These are phyloP conservation scores for Mycena sanguinolenta DNA, from an alignment of 768 basidiomycete species.

Conservation along the genomic window DNA sequence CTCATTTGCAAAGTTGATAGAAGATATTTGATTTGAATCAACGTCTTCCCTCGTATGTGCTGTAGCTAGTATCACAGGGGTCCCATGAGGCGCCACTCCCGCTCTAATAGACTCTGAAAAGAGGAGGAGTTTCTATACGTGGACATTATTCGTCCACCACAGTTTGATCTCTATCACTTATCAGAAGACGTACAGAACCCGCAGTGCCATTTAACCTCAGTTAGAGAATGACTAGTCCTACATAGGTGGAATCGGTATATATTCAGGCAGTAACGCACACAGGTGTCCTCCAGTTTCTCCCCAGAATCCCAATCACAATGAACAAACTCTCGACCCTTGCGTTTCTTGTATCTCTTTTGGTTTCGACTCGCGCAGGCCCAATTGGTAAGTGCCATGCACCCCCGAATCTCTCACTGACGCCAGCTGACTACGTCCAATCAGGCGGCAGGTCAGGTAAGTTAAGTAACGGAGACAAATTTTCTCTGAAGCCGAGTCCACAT, in stretches of 20 bases:
- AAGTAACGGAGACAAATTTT: slow-evolving; percentile 8
- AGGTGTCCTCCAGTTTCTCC: slow-evolving; percentile 10
- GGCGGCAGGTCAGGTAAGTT: slow-evolving; percentile 15
- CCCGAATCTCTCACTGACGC: slow-evolving; percentile 5
- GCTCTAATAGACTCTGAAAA: neutral
- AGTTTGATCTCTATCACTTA: slow-evolving; percentile 10
- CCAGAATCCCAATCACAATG: slow-evolving; percentile 12
- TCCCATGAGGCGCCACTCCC: neutral
- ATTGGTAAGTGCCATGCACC: slow-evolving; percentile 16
- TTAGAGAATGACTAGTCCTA: slow-evolving; percentile 10
- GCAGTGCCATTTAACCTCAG: slow-evolving; percentile 16
- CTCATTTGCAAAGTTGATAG: slow-evolving; percentile 6
- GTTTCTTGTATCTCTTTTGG: slow-evolving; percentile 13
- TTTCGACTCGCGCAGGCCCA: slow-evolving; percentile 4
- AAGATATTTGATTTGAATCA: slow-evolving; percentile 15
- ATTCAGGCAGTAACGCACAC: slow-evolving; percentile 3
- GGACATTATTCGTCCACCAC: neutral
- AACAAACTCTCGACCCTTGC: slow-evolving; percentile 13
- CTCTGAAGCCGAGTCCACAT: slow-evolving; percentile 3
- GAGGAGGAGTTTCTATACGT: slow-evolving; percentile 1
- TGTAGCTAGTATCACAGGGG: slow-evolving; percentile 4
- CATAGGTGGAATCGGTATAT: slow-evolving; percentile 18
- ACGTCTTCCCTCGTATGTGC: slow-evolving; percentile 7
- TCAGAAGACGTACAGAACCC: slow-evolving; percentile 6
- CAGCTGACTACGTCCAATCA: slow-evolving; percentile 9